Conservation (phyloP, 2,329 filamentous ascomycete species). For the Aspergillus japonicus region DNA sequence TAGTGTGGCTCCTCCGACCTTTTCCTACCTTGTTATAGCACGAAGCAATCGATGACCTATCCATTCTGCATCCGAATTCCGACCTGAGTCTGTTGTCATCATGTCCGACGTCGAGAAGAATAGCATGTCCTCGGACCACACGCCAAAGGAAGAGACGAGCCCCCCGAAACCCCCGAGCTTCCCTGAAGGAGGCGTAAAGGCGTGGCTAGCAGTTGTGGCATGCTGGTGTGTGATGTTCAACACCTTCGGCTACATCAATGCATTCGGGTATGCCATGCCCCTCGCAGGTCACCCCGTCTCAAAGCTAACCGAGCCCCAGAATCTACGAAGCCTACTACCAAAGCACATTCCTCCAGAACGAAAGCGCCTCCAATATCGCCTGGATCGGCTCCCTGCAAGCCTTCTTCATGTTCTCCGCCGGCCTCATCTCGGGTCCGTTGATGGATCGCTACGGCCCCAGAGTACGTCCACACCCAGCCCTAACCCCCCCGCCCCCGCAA, state of each 20-base stretch:
- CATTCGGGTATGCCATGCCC: constrained; percentile 20
- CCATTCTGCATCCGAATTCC: background rate
- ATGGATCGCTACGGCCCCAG: constrained; percentile 21
- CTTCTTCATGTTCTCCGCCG: constrained; percentile 21
- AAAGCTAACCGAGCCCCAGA: constrained; percentile 1
- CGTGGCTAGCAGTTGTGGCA: constrained; percentile 27
- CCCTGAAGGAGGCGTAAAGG: constrained; percentile 27
- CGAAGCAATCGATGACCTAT: background rate
- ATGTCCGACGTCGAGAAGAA: background rate
- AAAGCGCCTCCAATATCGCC: constrained; percentile 42
- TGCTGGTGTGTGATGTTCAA: constrained; percentile 25
- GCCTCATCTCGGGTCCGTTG: constrained; percentile 22
- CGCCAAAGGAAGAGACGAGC: background rate
- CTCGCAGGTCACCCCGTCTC: too few species aligned
- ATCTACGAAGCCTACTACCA: constrained; percentile 50
- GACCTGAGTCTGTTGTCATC: background rate
- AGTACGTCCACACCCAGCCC: background rate
- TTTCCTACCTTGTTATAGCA: too few species aligned
- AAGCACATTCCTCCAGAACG: constrained; percentile 38
- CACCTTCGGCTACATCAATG: constrained; percentile 31
- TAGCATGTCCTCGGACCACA: background rate
- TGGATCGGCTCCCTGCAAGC: constrained; percentile 48
- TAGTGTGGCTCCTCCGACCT: background rate
- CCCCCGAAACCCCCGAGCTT: constrained; percentile 11
- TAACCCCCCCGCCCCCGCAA: background rate